Evolutionary conservation across 768 basidiomycete species (phyloP).

Genomic region (Russula lepida): DNA sequence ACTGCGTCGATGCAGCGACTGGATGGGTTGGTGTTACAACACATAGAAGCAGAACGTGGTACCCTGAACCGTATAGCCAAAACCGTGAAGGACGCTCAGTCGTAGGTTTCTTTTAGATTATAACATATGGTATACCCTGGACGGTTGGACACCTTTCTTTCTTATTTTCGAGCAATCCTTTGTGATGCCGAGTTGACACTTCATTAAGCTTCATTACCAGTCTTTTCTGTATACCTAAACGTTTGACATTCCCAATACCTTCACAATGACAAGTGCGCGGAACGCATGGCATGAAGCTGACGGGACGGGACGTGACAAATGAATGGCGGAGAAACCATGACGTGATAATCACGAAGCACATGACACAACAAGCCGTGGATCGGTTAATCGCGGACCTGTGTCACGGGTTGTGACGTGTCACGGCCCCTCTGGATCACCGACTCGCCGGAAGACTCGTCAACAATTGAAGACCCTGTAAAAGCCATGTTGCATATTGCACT

Average conservation of each 20-base stretch:
- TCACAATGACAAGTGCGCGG: neutral
- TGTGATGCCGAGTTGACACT: slow-evolving; percentile 8
- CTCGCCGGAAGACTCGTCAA: neutral
- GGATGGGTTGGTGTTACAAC: slow-evolving; percentile 73
- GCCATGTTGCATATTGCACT: slow-evolving; percentile 28
- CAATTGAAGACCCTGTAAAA: slow-evolving; percentile 17
- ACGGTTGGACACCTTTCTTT: neutral
- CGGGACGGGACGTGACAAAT: neutral
- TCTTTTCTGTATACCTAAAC: slow-evolving; percentile 13
- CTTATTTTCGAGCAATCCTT: slow-evolving; percentile 1
- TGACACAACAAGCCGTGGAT: too few relatives aligned
- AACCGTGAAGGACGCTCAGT: slow-evolving; percentile 24
- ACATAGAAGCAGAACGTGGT: slow-evolving; percentile 79
- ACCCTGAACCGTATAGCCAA: slow-evolving; percentile 67
- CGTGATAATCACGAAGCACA: too few relatives aligned
- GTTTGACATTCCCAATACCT: neutral
- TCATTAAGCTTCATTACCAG: too few relatives aligned
- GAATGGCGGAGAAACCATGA: neutral
- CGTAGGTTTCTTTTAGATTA: slow-evolving; percentile 8
- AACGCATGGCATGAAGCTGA: neutral
- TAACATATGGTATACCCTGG: slow-evolving; percentile 15
- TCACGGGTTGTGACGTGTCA: slow-evolving; percentile 2
- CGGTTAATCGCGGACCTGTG: too few relatives aligned
- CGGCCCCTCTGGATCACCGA: slow-evolving; percentile 7
- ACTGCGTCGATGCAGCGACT: slow-evolving; percentile 56